Evolutionary conservation across 495 filamentous ascomycete genomes (phyloP), one percentile per base, ranked within the genome.

Genomic region (Aspergillus saccharolyticus): DNA sequence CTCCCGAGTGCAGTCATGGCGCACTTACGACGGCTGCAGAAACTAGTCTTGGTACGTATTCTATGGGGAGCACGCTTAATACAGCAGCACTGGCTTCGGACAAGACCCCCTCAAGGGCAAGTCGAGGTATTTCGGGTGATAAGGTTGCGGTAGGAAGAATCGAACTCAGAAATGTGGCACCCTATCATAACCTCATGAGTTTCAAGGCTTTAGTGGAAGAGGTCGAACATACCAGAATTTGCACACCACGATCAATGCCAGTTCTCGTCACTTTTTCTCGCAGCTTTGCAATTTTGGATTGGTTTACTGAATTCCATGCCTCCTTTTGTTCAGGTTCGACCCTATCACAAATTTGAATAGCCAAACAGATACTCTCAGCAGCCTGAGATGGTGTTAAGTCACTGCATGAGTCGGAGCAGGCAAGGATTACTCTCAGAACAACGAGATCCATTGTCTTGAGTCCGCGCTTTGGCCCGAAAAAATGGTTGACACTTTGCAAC

Each of bases 381-480:
- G 76, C 75, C 17, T 82, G 74, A 1, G 65, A 52, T 4, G 69
- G 50, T 2, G 71, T 70, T 8, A 79, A 51, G 16, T 63, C 58
- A 19, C 60, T 67, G 49, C 66, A 71, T 44, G 66, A 77, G 24
- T 72, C 66, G 14, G 78, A 82, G 56, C 79, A 84, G 9, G 78
- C 77, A 54, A 76, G 73, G 19, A 83, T 78, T 10, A 78, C 78
- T 19, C 74, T 75, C 48, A 83, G 63, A 1, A 81, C 74, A 4
- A 82, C 73, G 39, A 86, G 65, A 54, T 84, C 76, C 15, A 85
- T 61, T 1, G 79, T 86, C 55, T 85, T 85, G 10, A 70, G 49
- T 1, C 73, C 79, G 10, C 73, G 69, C 52, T 78, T 80, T 1
- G 72, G 60, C 4, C 74, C 75, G 44, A 83, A 82, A 55, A 81